A percentile compares a stretch with the other conserved stretches of the same genome.
phyloP scores from a whole-genome alignment of 305 asterid genomes.

The Fraxinus paxiana region DNA sequence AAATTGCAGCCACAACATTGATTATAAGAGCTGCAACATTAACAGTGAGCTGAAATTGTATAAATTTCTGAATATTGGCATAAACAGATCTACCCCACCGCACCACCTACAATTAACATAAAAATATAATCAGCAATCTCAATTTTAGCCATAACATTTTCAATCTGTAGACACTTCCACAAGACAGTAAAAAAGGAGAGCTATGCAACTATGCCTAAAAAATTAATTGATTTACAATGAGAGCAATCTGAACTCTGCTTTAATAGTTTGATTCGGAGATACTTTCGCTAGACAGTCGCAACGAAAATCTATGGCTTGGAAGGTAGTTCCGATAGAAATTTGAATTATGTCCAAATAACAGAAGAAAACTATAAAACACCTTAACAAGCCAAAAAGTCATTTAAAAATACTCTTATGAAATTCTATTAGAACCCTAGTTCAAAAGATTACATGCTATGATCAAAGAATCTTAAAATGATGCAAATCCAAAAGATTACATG shows the following conservation, averaged over 20 bases:
- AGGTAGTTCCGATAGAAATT: background rate
- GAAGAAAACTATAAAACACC: background rate
- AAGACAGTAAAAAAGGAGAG: background rate
- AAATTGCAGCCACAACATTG: slow-evolving; percentile 7
- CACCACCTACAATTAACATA: slow-evolving; percentile 10
- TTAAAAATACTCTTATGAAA: background rate
- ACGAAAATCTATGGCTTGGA: background rate
- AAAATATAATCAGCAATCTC: background rate
- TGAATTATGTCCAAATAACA: background rate
- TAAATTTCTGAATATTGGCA: slow-evolving; percentile 16
- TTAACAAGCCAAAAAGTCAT: background rate
- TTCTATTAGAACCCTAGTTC: background rate
- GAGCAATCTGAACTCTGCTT: background rate
- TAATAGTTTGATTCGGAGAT: background rate
- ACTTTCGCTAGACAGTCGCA: background rate
- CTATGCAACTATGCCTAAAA: background rate
- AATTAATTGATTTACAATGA: background rate
- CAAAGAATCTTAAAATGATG: background rate
- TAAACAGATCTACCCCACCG: slow-evolving; percentile 16
- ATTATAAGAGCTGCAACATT: slow-evolving; percentile 16
- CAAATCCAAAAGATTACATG: background rate
- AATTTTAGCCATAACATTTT: background rate
- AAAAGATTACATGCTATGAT: background rate
- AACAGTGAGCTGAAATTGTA: slow-evolving; percentile 21
- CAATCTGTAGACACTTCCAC: background rate